A percentile compares a stretch with the other conserved stretches of the same genome.
phyloP scores from a whole-genome alignment of 2,329 filamentous ascomycete species.

The Graphiopsis chlorocephala region DNA sequence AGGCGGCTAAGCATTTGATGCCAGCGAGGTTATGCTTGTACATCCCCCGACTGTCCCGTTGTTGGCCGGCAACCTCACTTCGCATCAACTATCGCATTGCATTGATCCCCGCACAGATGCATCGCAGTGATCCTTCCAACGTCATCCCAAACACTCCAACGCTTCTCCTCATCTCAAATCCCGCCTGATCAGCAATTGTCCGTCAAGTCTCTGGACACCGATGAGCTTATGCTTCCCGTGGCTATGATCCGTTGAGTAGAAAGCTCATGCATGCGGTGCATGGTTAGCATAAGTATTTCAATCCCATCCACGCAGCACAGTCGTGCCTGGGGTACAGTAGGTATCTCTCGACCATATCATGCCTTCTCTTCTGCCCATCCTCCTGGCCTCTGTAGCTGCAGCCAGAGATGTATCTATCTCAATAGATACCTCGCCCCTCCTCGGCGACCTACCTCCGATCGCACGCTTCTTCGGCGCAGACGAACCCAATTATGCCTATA shows the following conservation, averaged over 20 bases:
- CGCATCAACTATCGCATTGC: no score
- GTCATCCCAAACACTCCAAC: background rate
- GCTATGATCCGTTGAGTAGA: background rate
- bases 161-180: background rate
- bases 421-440: background rate
- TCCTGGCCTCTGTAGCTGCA: background rate
- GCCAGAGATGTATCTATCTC: background rate
- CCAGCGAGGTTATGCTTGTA: no score
- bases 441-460: background rate
- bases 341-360: background rate
- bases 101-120: background rate
- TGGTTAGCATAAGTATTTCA: background rate
- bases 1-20: no score
- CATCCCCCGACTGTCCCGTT: no score
- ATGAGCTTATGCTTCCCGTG: background rate
- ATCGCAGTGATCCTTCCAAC: background rate
- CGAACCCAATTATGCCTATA: background rate
- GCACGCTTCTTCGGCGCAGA: background rate
- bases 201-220: background rate
- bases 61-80: no score
- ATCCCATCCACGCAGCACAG: no score
- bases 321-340: background rate
- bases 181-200: background rate
- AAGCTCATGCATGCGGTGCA: background rate
- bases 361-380: background rate